Conservation (phyloP, 352 stramenopile species). For the Phytophthora cryptogea region DNA sequence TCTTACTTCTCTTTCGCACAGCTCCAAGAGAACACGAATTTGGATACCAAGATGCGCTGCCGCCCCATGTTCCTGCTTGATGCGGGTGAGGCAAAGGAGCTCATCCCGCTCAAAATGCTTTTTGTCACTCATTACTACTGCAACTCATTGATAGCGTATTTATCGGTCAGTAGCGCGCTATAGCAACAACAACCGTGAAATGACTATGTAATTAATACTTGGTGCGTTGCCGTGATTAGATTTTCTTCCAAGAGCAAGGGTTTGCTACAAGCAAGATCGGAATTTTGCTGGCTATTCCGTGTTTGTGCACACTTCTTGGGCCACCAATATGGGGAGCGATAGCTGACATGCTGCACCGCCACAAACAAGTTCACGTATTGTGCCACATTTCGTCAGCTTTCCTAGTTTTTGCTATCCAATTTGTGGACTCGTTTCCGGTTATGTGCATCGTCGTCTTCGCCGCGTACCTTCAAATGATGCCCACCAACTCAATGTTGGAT, state of each 20-base stretch:
- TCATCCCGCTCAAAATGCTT: conserved; percentile 31
- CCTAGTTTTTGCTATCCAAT: conserved; percentile 52
- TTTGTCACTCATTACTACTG: conserved; percentile 27
- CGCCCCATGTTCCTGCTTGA: conserved; percentile 28
- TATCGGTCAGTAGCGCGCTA: conserved; percentile 32
- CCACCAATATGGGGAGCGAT: conserved; percentile 56
- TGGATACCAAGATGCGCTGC: conserved; percentile 16
- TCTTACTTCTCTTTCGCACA: neutral
- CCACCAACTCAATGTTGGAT: conserved; percentile 50
- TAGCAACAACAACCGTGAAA: no score
- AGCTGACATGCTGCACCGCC: conserved; percentile 44
- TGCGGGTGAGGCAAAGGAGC: conserved; percentile 29
- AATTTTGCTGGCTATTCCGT: conserved; percentile 51
- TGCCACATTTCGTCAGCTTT: conserved; percentile 45
- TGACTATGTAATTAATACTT: no score
- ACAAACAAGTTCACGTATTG: conserved; percentile 50
- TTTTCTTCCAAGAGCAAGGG: conserved; percentile 24
- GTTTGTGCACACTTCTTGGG: conserved; percentile 45
- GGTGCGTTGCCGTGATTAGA: conserved; percentile 12
- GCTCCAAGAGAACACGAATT: neutral
- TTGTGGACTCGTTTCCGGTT: conserved; percentile 38
- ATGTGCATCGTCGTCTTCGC: conserved; percentile 40
- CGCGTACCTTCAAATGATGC: conserved; percentile 46
- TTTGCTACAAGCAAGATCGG: conserved; percentile 59
- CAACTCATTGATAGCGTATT: conserved; percentile 31